These are phyloP conservation scores for Gastrolobium villosum DNA, from an alignment of 306 rosid species.

Conservation along the genomic window DNA sequence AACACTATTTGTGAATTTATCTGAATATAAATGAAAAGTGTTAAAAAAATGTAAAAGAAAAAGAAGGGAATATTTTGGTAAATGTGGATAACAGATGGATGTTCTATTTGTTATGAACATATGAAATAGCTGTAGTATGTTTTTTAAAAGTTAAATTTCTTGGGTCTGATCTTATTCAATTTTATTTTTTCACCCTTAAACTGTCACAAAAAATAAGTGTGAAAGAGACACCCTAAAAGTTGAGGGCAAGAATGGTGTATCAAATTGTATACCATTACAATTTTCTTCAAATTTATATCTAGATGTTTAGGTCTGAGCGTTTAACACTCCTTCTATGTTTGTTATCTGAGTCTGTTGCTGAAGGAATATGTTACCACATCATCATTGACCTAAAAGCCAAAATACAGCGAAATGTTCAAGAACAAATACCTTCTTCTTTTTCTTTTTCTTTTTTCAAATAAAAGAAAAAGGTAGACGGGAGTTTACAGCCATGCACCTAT, in stretches of 20 bases:
- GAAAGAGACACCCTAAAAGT: neutral
- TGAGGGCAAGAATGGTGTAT: neutral
- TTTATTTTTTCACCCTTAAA: neutral
- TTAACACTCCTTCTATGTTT: neutral
- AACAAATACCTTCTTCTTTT: neutral
- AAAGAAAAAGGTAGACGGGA: neutral
- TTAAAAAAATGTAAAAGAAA: neutral
- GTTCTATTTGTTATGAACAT: neutral
- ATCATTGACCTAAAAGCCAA: slow-evolving; percentile 7
- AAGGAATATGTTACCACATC: neutral
- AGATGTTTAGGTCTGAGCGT: neutral
- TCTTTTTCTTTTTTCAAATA: neutral
- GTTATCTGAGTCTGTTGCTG: neutral
- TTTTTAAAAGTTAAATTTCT: neutral
- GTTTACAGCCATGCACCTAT: neutral
- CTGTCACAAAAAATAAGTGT: neutral
- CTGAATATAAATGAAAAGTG: slow-evolving; percentile 19
- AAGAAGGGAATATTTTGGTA: neutral
- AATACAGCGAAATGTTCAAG: slow-evolving; percentile 7
- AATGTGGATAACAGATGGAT: neutral
- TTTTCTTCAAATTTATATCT: slow-evolving; percentile 18
- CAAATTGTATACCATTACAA: neutral
- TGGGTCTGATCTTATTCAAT: neutral
- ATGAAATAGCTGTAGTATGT: neutral
- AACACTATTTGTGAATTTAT: neutral